Percentiles rank a stretch among this genome's conserved stretches.
These are phyloP conservation scores for Colletotrichum sp. DNA, from an alignment of 2,329 filamentous ascomycete species.

Conservation along the genomic window DNA sequence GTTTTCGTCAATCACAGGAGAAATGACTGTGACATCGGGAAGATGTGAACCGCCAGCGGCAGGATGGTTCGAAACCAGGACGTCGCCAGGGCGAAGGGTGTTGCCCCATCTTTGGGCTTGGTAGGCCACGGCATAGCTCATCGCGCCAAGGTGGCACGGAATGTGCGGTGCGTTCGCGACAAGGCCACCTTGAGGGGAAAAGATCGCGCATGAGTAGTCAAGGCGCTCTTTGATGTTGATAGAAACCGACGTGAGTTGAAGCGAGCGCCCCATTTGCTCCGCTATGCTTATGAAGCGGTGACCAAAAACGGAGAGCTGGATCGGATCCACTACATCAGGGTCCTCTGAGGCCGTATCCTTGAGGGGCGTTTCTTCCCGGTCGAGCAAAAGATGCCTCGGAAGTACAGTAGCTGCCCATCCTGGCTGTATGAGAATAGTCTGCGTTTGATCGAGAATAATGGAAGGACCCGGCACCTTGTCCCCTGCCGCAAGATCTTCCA, in stretches of 20 bases:
- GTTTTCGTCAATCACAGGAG: slow-evolving; percentile 38
- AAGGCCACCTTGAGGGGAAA: slow-evolving; percentile 42
- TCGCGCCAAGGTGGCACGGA: slow-evolving; percentile 45
- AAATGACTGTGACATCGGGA: slow-evolving; percentile 46
- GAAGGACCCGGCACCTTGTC: background rate
- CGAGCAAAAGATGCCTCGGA: background rate
- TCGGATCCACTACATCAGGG: slow-evolving; percentile 45
- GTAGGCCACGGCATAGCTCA: slow-evolving; percentile 43
- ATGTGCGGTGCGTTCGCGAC: slow-evolving; percentile 47
- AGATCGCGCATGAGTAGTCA: slow-evolving; percentile 49
- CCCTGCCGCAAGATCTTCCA: background rate
- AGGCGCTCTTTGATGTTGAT: slow-evolving; percentile 51
- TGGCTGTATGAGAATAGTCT: background rate
- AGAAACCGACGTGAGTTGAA: slow-evolving; percentile 60
- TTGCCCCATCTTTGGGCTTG: slow-evolving; percentile 39
- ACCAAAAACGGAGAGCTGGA: slow-evolving; percentile 58
- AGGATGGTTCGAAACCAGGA: slow-evolving; percentile 44
- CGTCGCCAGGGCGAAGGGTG: slow-evolving; percentile 40
- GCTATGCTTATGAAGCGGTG: slow-evolving; percentile 65
- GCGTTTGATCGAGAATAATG: background rate
- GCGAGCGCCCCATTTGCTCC: slow-evolving; percentile 62
- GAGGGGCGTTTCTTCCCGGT: background rate
- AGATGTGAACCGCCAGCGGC: slow-evolving; percentile 43
- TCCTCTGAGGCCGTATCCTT: rapidly evolving
- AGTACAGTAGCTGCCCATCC: background rate